phyloP scores from a whole-genome alignment of 352 stramenopile species.

The Phytophthora ohioensis region DNA sequence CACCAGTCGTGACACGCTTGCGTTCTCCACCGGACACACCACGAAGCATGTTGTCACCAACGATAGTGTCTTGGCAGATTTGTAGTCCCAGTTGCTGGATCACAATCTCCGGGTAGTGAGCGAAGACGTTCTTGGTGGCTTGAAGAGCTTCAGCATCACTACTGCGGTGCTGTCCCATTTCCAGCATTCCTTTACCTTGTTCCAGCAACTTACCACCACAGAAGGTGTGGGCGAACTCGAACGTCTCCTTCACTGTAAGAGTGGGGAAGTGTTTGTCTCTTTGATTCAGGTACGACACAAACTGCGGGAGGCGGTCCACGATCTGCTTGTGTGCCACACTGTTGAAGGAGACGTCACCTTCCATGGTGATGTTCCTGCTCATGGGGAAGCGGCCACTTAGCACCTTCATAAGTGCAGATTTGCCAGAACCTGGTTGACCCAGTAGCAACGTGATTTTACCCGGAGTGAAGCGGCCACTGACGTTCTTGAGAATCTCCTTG shows the following conservation, averaged over 20 bases:
- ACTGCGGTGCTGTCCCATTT: constrained; percentile 38
- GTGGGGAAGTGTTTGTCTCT: constrained; percentile 25
- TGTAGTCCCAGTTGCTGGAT: constrained; percentile 24
- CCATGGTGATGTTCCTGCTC: constrained; percentile 41
- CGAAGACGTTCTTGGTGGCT: constrained; percentile 26
- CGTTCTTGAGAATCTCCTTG: constrained; percentile 45
- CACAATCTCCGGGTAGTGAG: constrained; percentile 22
- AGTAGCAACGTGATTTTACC: constrained; percentile 25
- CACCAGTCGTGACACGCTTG: constrained; percentile 90
- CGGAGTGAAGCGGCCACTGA: constrained; percentile 39
- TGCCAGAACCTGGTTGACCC: constrained; percentile 18
- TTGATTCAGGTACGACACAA: constrained; percentile 25
- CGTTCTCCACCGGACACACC: constrained; percentile 88
- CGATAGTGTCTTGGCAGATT: constrained; percentile 36
- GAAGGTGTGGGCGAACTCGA: constrained; percentile 39
- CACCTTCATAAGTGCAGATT: constrained; percentile 40
- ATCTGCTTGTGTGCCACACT: constrained; percentile 22
- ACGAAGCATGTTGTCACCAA: constrained; percentile 66
- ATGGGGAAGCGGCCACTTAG: constrained; percentile 45
- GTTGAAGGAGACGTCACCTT: constrained; percentile 43
- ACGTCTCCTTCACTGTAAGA: constrained; percentile 18
- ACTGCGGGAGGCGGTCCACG: constrained; percentile 29
- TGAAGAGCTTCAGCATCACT: constrained; percentile 24
- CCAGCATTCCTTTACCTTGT: constrained; percentile 34
- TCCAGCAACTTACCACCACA: constrained; percentile 40